These are phyloP conservation scores for Mycena haematopus DNA, from an alignment of 768 basidiomycete species.

Conservation along the genomic window DNA sequence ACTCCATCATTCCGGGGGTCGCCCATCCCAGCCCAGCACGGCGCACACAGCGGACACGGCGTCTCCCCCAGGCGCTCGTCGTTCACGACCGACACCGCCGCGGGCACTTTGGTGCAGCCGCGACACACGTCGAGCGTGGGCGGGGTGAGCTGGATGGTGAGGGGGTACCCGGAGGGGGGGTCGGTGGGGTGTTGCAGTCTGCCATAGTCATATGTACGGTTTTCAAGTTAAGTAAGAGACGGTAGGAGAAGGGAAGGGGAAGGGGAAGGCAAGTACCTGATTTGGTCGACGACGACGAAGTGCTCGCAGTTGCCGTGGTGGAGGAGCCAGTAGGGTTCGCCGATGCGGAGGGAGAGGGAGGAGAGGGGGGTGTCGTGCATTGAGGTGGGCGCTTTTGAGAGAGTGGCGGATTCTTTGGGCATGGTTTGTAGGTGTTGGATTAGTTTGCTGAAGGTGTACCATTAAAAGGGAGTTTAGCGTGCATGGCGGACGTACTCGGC, in stretches of 20 bases:
- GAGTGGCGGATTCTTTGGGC: conserved; percentile 38
- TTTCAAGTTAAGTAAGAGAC: not conserved
- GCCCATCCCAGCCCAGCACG: conserved; percentile 80
- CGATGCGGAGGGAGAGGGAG: conserved; percentile 64
- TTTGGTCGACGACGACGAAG: conserved; percentile 73
- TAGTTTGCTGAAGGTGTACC: conserved; percentile 48
- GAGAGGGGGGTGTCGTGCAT: conserved; percentile 57
- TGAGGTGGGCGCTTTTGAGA: conserved; percentile 48
- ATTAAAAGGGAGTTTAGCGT: not conserved
- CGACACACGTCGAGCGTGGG: conserved; percentile 67
- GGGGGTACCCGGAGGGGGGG: conserved; percentile 63
- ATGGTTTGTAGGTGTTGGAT: conserved; percentile 43
- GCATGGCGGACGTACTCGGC: conserved; percentile 46
- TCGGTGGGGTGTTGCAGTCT: conserved; percentile 70
- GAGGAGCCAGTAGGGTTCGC: conserved; percentile 83
- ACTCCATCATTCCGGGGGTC: conserved; percentile 52
- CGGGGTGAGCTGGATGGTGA: conserved; percentile 71
- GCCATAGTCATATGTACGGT: no score
- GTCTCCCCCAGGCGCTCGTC: conserved; percentile 81
- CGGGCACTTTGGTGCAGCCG: conserved; percentile 73
- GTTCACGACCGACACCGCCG: conserved; percentile 68
- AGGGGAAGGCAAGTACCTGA: conserved; percentile 63
- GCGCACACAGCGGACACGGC: conserved; percentile 73
- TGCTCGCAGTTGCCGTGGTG: conserved; percentile 87
- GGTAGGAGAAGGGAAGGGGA: no score